phyloP scores from a whole-genome alignment of 2,329 filamentous ascomycete genomes.

The Paecilomyces sp. region DNA sequence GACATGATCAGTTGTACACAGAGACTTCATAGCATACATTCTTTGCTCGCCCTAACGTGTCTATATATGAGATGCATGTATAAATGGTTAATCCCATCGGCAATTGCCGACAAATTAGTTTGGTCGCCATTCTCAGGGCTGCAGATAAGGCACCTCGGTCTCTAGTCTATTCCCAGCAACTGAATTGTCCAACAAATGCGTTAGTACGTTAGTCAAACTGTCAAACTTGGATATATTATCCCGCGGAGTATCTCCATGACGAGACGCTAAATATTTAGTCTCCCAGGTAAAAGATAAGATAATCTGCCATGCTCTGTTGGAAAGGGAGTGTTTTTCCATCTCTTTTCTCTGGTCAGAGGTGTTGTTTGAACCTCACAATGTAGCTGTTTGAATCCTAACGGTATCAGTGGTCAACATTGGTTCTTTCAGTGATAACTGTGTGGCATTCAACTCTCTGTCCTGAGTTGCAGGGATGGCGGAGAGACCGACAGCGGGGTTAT shows the following conservation, averaged over 20 bases:
- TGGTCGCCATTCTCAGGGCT: not conserved
- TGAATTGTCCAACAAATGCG: not conserved
- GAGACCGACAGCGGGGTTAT: not conserved
- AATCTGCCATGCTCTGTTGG: not conserved
- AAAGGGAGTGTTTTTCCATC: too few species aligned
- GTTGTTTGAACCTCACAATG: too few species aligned
- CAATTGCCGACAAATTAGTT: not conserved
- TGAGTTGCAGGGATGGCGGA: not conserved
- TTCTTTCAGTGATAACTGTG: too few species aligned
- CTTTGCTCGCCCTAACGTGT: not conserved
- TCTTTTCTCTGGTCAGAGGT: too few species aligned
- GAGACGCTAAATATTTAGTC: not conserved
- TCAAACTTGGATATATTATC: not conserved
- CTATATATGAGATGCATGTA: not conserved
- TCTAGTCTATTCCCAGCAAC: not conserved
- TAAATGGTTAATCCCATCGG: not conserved
- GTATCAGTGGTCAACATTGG: too few species aligned
- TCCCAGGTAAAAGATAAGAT: not conserved
- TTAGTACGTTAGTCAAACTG: not conserved
- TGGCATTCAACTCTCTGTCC: too few species aligned
- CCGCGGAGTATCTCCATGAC: not conserved
- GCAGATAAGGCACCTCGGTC: not conserved
- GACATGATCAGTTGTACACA: not conserved
- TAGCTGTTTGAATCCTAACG: too few species aligned
- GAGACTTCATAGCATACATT: not conserved